Conservation (phyloP, 2,329 filamentous ascomycete genomes). For the Aaosphaeria pasadenensis region DNA sequence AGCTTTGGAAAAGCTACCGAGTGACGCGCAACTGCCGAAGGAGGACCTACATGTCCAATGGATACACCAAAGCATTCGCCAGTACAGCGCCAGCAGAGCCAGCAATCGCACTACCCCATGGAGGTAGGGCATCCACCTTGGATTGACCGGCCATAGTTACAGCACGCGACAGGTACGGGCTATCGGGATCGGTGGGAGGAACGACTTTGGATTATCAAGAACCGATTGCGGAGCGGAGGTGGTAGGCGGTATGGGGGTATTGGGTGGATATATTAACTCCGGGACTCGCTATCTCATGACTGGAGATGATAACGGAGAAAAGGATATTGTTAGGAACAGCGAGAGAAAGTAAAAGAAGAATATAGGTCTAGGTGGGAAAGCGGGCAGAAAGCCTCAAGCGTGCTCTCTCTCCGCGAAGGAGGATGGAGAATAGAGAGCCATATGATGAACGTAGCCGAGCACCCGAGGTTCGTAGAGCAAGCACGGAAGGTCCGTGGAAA, state of each 20-base stretch:
- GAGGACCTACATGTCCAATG: constrained; percentile 80
- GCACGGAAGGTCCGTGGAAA: too few relatives aligned
- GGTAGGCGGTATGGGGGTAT: constrained; percentile 2
- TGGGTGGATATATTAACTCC: constrained; percentile 7
- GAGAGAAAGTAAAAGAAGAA: constrained; percentile 3
- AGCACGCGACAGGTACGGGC: neutral
- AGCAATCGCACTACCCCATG: constrained; percentile 90
- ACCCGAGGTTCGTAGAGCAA: too few relatives aligned
- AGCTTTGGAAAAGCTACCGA: neutral
- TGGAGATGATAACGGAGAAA: neutral
- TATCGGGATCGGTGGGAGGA: too few relatives aligned
- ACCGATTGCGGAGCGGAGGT: too few relatives aligned
- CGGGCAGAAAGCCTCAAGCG: constrained; percentile 4
- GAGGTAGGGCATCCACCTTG: constrained; percentile 71
- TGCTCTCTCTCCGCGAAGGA: neutral
- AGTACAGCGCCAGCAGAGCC: constrained; percentile 91
- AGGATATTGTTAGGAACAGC: neutral
- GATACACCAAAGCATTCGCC: constrained; percentile 93
- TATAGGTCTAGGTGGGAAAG: constrained; percentile 10
- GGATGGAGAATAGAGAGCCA: too few relatives aligned
- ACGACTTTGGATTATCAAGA: too few relatives aligned
- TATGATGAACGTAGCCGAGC: too few relatives aligned
- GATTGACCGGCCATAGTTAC: constrained; percentile 53
- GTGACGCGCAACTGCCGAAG: neutral
- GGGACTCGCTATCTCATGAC: constrained; percentile 21